These are phyloP conservation scores for Podospora pseudoanserina DNA, from an alignment of 495 filamentous ascomycete species.

Conservation along the genomic window DNA sequence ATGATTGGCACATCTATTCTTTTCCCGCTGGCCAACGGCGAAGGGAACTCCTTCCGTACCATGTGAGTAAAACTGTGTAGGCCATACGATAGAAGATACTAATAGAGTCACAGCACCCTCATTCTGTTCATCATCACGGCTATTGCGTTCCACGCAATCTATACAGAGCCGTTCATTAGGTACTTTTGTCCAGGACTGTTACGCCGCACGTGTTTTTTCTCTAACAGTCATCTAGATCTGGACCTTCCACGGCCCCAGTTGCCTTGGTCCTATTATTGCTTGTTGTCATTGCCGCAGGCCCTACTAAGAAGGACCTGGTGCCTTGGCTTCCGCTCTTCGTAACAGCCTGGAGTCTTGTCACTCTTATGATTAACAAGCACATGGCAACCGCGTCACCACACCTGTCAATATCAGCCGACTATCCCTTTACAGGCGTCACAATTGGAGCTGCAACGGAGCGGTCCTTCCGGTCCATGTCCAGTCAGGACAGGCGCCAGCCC, in stretches of 20 bases:
- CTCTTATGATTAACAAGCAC: constrained; percentile 17
- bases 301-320: constrained; percentile 20
- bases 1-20: constrained; percentile 38
- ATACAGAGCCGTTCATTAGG: constrained; percentile 23
- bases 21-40: constrained; percentile 26
- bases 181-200: constrained; percentile 5
- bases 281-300: constrained; percentile 16
- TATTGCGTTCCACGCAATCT: constrained; percentile 21
- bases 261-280: constrained; percentile 22
- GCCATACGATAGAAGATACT: constrained; percentile 6
- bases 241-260: constrained; percentile 19
- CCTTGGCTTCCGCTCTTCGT: constrained; percentile 30
- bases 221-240: constrained; percentile 18
- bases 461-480: constrained; percentile 10
- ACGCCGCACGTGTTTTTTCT: neutral
- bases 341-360: constrained; percentile 19
- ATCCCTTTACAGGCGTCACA: constrained; percentile 16
- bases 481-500: neutral
- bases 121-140: constrained; percentile 26
- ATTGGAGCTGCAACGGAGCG: constrained; percentile 16
- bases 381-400: neutral
- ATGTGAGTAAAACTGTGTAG: constrained; percentile 27
- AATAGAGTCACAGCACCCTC: constrained; percentile 25
- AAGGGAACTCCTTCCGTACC: constrained; percentile 25
- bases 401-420: neutral